Percentiles rank a stretch among this genome's conserved stretches.
These are phyloP conservation scores for Colletotrichum euphorbiae DNA, from an alignment of 2,329 filamentous ascomycete genomes.

Conservation along the genomic window DNA sequence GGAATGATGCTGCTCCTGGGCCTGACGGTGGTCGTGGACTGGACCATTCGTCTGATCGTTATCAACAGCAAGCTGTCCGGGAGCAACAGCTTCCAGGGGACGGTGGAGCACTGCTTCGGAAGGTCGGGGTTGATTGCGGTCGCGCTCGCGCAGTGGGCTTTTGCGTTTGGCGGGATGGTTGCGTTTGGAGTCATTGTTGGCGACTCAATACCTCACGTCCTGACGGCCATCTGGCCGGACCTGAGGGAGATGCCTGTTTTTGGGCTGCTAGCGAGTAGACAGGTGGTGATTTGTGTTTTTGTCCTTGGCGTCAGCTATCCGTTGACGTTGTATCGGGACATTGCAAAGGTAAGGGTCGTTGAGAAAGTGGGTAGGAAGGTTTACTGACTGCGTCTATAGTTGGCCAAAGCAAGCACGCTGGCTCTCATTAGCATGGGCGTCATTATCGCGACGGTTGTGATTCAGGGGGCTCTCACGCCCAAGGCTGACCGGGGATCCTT, in stretches of 20 bases:
- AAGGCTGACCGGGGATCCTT: conserved; percentile 78
- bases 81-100: conserved; percentile 93
- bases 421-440: conserved; percentile 93
- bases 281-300: conserved; percentile 89
- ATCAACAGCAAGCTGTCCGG: conserved; percentile 97
- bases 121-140: conserved; percentile 89
- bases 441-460: conserved; percentile 88
- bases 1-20: conserved; percentile 82
- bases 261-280: conserved; percentile 83
- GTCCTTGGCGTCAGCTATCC: conserved; percentile 89
- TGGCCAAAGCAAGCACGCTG: conserved; percentile 95
- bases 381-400: conserved; percentile 58
- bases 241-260: conserved; percentile 79
- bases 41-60: conserved; percentile 97
- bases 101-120: conserved; percentile 95
- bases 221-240: conserved; percentile 84
- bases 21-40: conserved; percentile 89
- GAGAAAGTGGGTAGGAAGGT: neutral
- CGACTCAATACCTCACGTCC: conserved; percentile 93
- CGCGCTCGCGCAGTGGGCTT: conserved; percentile 91
- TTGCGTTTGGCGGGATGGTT: conserved; percentile 98
- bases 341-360: conserved; percentile 79
- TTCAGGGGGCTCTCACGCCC: conserved; percentile 83
- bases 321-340: conserved; percentile 93
- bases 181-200: conserved; percentile 98